Evolutionary conservation across 1,284 basidiomycete genomes (phyloP).

Genomic region (Cutaneotrichosporon mucoides): DNA sequence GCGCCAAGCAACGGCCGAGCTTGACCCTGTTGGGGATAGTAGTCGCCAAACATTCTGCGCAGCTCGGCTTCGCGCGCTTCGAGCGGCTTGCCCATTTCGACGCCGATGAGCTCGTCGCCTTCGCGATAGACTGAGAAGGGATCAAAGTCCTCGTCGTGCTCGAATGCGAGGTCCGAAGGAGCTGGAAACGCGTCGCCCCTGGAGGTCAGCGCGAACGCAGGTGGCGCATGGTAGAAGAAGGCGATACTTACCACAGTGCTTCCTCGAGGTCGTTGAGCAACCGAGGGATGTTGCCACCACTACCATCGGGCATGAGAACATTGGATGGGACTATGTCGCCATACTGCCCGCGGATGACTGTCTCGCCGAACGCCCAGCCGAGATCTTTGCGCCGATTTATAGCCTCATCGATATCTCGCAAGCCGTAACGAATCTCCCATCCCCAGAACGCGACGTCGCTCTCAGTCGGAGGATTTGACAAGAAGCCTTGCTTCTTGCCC

Average conservation of each 20-base stretch:
- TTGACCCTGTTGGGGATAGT: background rate
- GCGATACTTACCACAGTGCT: slow-evolving; percentile 31
- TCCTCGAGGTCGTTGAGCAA: slow-evolving; percentile 45
- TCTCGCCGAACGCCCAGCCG: slow-evolving; percentile 35
- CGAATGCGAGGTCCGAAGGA: slow-evolving; percentile 40
- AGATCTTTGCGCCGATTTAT: slow-evolving; percentile 42
- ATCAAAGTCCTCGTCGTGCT: slow-evolving; percentile 39
- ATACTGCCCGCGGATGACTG: slow-evolving; percentile 31
- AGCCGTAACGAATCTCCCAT: slow-evolving; percentile 33
- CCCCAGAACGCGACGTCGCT: slow-evolving; percentile 35
- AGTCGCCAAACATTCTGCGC: slow-evolving; percentile 14
- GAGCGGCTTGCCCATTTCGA: slow-evolving; percentile 4
- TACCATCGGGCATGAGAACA: slow-evolving; percentile 23
- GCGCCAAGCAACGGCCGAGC: too few relatives aligned
- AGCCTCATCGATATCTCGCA: slow-evolving; percentile 41
- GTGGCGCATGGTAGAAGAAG: too few relatives aligned
- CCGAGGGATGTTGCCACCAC: slow-evolving; percentile 33
- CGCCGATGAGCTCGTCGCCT: slow-evolving; percentile 23
- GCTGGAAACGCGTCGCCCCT: slow-evolving; percentile 44
- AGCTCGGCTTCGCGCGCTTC: slow-evolving; percentile 15
- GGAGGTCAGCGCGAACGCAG: background rate
- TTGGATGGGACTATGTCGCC: slow-evolving; percentile 30
- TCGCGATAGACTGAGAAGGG: slow-evolving; percentile 32
- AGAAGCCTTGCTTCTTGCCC: slow-evolving; percentile 29
- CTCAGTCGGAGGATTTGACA: slow-evolving; percentile 20